Evolutionary conservation across 495 filamentous ascomycete genomes (phyloP), one percentile per base, ranked within the genome.

Genomic region (Tuber borchii): DNA sequence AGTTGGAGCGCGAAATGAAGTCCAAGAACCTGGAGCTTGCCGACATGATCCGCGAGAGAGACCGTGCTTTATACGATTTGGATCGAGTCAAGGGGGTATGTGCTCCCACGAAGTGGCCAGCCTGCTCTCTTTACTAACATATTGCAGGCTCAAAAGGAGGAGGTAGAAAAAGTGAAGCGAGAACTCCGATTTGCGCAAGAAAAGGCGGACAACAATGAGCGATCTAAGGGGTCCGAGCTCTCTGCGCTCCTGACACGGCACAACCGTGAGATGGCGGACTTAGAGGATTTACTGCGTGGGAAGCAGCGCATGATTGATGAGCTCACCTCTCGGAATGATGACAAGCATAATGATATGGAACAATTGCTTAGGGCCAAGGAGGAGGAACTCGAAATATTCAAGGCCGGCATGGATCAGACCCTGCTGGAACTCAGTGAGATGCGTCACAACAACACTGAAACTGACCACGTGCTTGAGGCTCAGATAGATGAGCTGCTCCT

Each of bases 1-100:
- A 95, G 86, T 88, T 99, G 75, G 93, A 97, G 85, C 90, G 95
- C 16, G 95, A 99, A 84, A 91, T 98, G 82, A 99, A 99, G 87
- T 97, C 94, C 37, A 99, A 97, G 89, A 99, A 98, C 83, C 87
- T 98, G 26, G 96, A 99, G 85, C 86, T 99, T 68, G 95, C 95
- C 71, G 95, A 98, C 83, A 97, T 99, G 95, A 99, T 99, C 75
- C 90, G 95, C 8, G 95, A 99, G 84, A 88, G 95, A 81, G 95
- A 99, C 83, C 90, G 95, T 79, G 95, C 95, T n/a, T 84, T 97
- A 61, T 93, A 97, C 77, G 96, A 99, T 69, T 90, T 93, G 78
- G 95, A 99, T 82, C 90, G 95, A 70, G 82, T 92, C 37, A 89
- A 88, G 70, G 96, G 95, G 71, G 79, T 81, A 42, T 22, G 72